Percentiles rank a stretch among this genome's conserved stretches.
Conservation (phyloP, 1,284 basidiomycete genomes). For the Pseudozyma thailandica region DNA sequence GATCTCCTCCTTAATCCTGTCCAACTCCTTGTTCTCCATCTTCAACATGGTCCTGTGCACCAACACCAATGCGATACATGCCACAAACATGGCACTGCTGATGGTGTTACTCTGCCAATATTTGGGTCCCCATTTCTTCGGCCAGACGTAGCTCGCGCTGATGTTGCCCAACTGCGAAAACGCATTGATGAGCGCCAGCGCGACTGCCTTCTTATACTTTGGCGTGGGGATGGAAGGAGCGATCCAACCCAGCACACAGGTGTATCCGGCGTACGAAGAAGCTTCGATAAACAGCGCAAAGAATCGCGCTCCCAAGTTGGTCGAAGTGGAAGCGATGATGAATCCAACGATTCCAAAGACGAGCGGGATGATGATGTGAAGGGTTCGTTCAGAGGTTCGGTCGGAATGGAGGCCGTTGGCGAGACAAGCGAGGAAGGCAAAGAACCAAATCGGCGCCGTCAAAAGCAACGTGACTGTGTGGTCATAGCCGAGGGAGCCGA, state of each 20-base stretch:
- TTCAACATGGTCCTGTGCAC: conserved; percentile 44
- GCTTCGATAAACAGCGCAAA: conserved; percentile 55
- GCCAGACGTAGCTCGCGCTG: conserved; percentile 63
- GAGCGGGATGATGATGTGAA: conserved; percentile 47
- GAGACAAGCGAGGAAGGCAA: conserved; percentile 52
- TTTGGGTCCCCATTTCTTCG: conserved; percentile 48
- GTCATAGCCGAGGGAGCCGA: conserved; percentile 47
- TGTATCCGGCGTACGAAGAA: conserved; percentile 50
- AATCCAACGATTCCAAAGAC: conserved; percentile 52
- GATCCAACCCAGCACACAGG: conserved; percentile 54
- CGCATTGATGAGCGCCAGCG: conserved; percentile 66
- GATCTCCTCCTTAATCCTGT: conserved; percentile 18
- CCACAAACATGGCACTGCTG: conserved; percentile 39
- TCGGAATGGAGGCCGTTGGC: conserved; percentile 58
- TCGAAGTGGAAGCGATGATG: conserved; percentile 52
- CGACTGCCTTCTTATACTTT: conserved; percentile 53
- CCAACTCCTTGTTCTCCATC: conserved; percentile 45
- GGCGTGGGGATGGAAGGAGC: conserved; percentile 48
- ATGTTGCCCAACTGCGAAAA: conserved; percentile 70
- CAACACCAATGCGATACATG: conserved; percentile 42
- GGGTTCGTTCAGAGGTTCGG: conserved; percentile 37
- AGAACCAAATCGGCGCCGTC: conserved; percentile 55
- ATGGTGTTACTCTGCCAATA: conserved; percentile 58
- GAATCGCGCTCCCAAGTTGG: conserved; percentile 40
- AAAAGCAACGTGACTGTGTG: conserved; percentile 52